A percentile compares a stretch with the other conserved stretches of the same genome.
These are phyloP conservation scores for Rhinocladiella similis DNA, from an alignment of 2,329 filamentous ascomycete genomes.

Conservation along the genomic window DNA sequence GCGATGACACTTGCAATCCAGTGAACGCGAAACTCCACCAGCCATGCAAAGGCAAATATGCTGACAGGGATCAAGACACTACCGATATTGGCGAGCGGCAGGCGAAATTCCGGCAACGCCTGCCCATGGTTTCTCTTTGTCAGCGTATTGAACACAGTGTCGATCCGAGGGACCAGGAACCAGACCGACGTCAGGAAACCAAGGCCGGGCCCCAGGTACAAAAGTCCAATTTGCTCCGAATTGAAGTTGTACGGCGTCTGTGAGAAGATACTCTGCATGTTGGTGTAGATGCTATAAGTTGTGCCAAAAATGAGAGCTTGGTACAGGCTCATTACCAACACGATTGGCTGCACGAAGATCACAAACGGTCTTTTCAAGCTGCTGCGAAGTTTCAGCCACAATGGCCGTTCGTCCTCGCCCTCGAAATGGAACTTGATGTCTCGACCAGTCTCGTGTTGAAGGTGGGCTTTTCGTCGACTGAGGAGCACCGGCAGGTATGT, in stretches of 20 bases:
- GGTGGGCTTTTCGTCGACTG: conserved; percentile 51
- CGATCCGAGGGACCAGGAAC: conserved; percentile 46
- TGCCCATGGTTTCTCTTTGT: conserved; percentile 29
- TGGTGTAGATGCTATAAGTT: conserved; percentile 61
- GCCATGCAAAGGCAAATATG: conserved; percentile 52
- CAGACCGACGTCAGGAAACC: conserved; percentile 58
- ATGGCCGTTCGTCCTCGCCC: conserved; percentile 22
- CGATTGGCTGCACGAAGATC: conserved; percentile 56
- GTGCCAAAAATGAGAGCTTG: conserved; percentile 59
- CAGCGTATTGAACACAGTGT: conserved; percentile 39
- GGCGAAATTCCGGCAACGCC: conserved; percentile 53
- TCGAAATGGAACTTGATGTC: conserved; percentile 21
- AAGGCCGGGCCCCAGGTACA: conserved; percentile 59
- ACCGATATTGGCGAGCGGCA: conserved; percentile 53
- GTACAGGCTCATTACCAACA: conserved; percentile 54
- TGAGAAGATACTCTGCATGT: conserved; percentile 55
- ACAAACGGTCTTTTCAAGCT: conserved; percentile 55
- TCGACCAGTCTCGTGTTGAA: conserved; percentile 40
- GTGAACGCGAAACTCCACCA: conserved; percentile 54
- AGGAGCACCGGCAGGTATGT: conserved; percentile 64
- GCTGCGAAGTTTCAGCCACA: conserved; percentile 31
- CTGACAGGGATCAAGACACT: conserved; percentile 42
- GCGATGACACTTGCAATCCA: conserved; percentile 46
- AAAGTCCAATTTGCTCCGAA: conserved; percentile 55
- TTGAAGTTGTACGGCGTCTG: conserved; percentile 51